Evolutionary conservation across 2,329 filamentous ascomycete species (phyloP).

Genomic region (Sporothrix dimorphospora): DNA sequence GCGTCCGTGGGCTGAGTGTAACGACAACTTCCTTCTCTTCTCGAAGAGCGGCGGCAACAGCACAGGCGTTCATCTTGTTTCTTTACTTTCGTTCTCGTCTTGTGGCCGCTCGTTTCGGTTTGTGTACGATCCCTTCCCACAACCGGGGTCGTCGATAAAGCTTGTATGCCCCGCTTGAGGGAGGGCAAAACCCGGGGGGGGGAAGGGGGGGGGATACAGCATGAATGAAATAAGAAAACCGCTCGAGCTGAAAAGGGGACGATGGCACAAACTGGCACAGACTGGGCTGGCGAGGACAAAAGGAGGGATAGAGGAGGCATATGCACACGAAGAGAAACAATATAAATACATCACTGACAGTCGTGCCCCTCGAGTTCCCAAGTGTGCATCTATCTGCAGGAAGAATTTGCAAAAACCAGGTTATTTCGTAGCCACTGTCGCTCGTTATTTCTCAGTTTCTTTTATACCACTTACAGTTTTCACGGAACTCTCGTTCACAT

Average conservation of each 20-base stretch:
- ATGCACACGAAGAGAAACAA: neutral
- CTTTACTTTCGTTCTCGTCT: neutral
- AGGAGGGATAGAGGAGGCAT: neutral
- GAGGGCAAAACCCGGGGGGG: neutral
- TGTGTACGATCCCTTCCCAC: neutral
- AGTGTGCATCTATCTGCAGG: too few relatives aligned
- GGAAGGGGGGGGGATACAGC: constrained; percentile 3
- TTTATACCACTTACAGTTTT: too few relatives aligned
- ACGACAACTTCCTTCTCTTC: neutral
- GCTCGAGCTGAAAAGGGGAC: constrained; percentile 18
- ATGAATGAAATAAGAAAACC: neutral
- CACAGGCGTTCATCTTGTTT: neutral
- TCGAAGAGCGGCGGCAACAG: neutral
- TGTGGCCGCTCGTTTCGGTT: neutral
- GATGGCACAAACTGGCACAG: neutral
- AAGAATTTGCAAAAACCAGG: too few relatives aligned
- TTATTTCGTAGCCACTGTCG: too few relatives aligned
- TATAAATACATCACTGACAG: neutral
- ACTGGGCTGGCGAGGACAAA: neutral
- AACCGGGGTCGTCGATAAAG: neutral
- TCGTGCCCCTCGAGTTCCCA: constrained; percentile 9
- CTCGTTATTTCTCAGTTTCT: too few relatives aligned
- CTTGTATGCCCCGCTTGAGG: neutral
- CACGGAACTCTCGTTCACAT: constrained; percentile 15
- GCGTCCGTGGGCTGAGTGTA: constrained; percentile 1